Conservation (phyloP, 345 rosid species). For the Erysimum cheiranthoides region DNA sequence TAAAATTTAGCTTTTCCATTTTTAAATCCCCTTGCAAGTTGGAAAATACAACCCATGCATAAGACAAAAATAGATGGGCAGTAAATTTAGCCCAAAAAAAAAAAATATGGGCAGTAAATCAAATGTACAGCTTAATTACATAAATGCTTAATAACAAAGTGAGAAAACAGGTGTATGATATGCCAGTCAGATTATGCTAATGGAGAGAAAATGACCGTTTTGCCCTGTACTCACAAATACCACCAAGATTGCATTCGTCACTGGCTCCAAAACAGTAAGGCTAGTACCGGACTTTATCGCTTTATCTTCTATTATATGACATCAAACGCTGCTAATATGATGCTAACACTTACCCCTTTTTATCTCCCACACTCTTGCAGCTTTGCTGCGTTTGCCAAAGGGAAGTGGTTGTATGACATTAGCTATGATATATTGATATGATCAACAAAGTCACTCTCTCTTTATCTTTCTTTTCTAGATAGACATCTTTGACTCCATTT, state of each 20-base stretch:
- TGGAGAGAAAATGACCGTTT: constrained; percentile 2
- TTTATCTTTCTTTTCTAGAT: no score
- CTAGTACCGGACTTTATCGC: background rate
- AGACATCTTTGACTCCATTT: background rate
- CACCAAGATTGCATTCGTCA: constrained; percentile 35
- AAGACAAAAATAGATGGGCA: background rate
- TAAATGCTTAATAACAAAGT: background rate
- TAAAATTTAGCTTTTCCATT: background rate
- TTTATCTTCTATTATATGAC: background rate
- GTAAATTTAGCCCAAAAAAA: no score
- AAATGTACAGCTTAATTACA: background rate
- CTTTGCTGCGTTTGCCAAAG: constrained; percentile 32
- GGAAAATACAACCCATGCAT: background rate
- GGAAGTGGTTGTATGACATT: constrained; percentile 8
- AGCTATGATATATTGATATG: background rate
- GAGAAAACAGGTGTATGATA: constrained; percentile 20
- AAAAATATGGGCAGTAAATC: no score
- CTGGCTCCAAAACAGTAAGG: constrained; percentile 27
- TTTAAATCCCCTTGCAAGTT: background rate
- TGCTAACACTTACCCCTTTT: background rate
- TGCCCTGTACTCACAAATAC: constrained; percentile 42
- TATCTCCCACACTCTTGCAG: constrained; percentile 3
- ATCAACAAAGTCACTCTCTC: no score
- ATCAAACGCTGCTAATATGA: background rate
- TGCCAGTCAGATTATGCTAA: constrained; percentile 15